phyloP scores from a whole-genome alignment of 192 early-diverging fungal genomes.

The Coemansia sp. region DNA sequence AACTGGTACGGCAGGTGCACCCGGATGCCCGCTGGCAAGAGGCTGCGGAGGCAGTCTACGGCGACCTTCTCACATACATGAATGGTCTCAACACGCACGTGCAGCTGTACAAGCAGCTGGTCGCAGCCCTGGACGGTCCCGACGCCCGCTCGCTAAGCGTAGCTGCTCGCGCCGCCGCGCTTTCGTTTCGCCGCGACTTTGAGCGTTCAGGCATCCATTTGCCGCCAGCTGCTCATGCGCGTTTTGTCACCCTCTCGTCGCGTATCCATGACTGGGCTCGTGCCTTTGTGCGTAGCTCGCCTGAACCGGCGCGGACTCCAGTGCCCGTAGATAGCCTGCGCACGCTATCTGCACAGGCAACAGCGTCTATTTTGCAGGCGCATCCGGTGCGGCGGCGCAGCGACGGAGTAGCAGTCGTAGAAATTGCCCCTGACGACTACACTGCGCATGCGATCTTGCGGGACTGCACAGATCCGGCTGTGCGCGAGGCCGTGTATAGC shows the following conservation, averaged over 20 bases:
- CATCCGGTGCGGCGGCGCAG: conserved; percentile 17
- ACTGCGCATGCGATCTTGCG: conserved; percentile 44
- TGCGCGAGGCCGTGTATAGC: conserved; percentile 71
- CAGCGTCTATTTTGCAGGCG: conserved; percentile 53
- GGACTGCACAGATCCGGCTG: conserved; percentile 58
- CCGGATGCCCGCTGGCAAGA: conserved; percentile 67
- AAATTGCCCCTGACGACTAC: conserved; percentile 32
- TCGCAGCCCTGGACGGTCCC: conserved; percentile 61
- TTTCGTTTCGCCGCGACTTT: conserved; percentile 86
- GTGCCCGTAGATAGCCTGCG: conserved; percentile 56
- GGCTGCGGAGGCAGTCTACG: conserved; percentile 76
- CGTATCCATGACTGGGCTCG: conserved; percentile 74
- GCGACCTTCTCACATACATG: conserved; percentile 76
- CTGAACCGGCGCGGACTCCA: conserved; percentile 5
- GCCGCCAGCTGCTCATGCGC: conserved; percentile 57
- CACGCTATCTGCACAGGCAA: conserved; percentile 58
- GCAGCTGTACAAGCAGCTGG: conserved; percentile 75
- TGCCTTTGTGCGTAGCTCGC: conserved; percentile 58
- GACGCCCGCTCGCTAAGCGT: conserved; percentile 58
- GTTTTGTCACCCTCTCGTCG: conserved; percentile 83
- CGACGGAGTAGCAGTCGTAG: conserved; percentile 33
- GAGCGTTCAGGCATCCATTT: conserved; percentile 95
- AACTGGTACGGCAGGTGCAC: conserved; percentile 90
- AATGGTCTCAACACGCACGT: conserved; percentile 92
- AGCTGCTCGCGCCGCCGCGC: conserved; percentile 74